Base-by-base conservation (phyloP, 2,329 filamentous ascomycete species). In the Nakataea oryzae region DNA sequence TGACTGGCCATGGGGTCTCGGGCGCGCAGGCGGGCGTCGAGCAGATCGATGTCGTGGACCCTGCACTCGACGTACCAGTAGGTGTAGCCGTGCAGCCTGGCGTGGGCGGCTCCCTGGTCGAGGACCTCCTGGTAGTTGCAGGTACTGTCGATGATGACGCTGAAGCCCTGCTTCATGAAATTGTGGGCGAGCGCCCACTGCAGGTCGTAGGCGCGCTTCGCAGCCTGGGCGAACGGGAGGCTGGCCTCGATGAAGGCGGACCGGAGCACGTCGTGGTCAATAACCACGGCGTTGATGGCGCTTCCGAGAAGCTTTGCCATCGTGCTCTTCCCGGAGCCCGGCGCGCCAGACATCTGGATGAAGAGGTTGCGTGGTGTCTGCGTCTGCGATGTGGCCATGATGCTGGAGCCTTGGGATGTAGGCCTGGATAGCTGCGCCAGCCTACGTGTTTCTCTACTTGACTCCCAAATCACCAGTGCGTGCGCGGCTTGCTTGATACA, bases 241-340 rank as follows among this genome's bases (percentile, higher is more conserved):
- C 59, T 57, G 55, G 65, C 62, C 17, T n/a, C 41, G 58, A 76
- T 70, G 26, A 76, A 67, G 50, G 64, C 63, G 26, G 73, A 72
- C 61, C 68, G 68, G 62, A 76, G 59, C 14, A 74, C 58, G 60
- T 77, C 75, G 62, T 76, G 74, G 62, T 75, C 67, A 62, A 77
- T 70, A 41, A 75, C 67, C 1, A 74, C 62, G 4, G 61, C 73
- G 47, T 68, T 62, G 55, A 74, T 67, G 0, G 67, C 66, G 14
- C 63, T 64, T 8, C 65, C 62, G 0, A 76, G 68, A 0, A 71
- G 65, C 13, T 61, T 67, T 2, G 74, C 72, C 17, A 72, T 61
- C 1, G 74, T 75, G 65, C 72, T 75, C 63, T 77, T 76, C 1
- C 74, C 74, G 11, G 73, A 72, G 11, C 75, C 74, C 2, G 74